A percentile compares a stretch with the other conserved stretches of the same genome.
These are phyloP conservation scores for Zarea fungicola DNA, from an alignment of 2,329 filamentous ascomycete genomes.

Conservation along the genomic window DNA sequence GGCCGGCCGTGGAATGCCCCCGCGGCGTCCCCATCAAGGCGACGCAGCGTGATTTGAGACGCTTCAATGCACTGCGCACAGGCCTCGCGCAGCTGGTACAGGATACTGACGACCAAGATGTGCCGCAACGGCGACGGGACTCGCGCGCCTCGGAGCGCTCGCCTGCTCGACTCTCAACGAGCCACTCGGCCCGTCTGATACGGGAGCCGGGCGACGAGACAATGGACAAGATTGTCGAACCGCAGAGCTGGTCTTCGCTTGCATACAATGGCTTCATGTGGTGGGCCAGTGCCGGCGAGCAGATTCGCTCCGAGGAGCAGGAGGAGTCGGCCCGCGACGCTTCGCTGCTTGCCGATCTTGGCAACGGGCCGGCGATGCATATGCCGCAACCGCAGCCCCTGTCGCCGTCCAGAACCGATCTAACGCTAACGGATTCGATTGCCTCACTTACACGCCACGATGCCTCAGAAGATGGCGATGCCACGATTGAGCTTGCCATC, in stretches of 20 bases:
- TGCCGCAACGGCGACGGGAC: slow-evolving; percentile 23
- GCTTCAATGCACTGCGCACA: slow-evolving; percentile 64
- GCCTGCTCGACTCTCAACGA: slow-evolving; percentile 22
- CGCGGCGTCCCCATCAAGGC: slow-evolving; percentile 67
- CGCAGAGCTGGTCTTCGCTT: slow-evolving; percentile 64
- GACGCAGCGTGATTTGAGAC: slow-evolving; percentile 82
- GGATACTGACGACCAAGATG: slow-evolving; percentile 19
- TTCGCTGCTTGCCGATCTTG: slow-evolving; percentile 49
- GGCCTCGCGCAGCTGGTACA: slow-evolving; percentile 53
- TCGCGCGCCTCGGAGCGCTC: slow-evolving; percentile 25
- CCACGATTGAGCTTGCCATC: slow-evolving; percentile 60
- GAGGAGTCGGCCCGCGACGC: slow-evolving; percentile 53
- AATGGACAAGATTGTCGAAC: slow-evolving; percentile 55
- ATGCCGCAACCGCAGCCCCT: too few relatives aligned
- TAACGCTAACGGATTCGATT: slow-evolving; percentile 37
- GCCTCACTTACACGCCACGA: slow-evolving; percentile 37
- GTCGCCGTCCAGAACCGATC: slow-evolving; percentile 25
- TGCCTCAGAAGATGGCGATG: slow-evolving; percentile 31
- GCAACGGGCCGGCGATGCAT: slow-evolving; percentile 24
- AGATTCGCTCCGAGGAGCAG: slow-evolving; percentile 54
- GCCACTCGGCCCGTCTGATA: slow-evolving; percentile 22
- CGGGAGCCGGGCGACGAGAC: slow-evolving; percentile 41
- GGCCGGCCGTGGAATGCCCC: slow-evolving; percentile 69
- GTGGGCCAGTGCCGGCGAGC: slow-evolving; percentile 82
- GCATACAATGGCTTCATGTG: slow-evolving; percentile 83